A percentile compares a stretch with the other conserved stretches of the same genome.
These are phyloP conservation scores for Cercospora sp. DNA, from an alignment of 2,329 filamentous ascomycete genomes.

Conservation along the genomic window DNA sequence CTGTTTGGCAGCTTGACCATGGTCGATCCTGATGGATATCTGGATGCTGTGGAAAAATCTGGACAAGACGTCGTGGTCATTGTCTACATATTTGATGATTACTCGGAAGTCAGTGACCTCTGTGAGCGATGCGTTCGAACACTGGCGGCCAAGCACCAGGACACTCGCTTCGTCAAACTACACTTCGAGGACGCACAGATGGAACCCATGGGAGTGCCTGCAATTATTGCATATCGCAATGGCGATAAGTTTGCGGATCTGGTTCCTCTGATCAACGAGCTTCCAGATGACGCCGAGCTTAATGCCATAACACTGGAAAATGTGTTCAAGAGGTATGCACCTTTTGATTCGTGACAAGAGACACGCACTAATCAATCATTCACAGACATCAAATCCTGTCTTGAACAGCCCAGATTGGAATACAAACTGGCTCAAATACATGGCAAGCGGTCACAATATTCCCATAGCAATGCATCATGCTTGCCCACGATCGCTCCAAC, in stretches of 20 bases:
- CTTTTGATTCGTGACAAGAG: not conserved
- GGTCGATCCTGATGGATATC: constrained; percentile 86
- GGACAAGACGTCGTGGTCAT: constrained; percentile 78
- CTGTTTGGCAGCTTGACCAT: constrained; percentile 76
- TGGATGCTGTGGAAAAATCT: constrained; percentile 95
- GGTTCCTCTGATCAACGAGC: constrained; percentile 81
- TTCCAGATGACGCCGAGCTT: constrained; percentile 62
- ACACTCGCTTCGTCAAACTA: constrained; percentile 84
- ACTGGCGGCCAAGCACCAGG: constrained; percentile 69
- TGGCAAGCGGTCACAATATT: not conserved
- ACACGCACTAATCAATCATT: not conserved
- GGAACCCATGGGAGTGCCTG: constrained; percentile 82
- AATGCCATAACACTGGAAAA: constrained; percentile 58
- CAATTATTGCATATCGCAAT: constrained; percentile 82
- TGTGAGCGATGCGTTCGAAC: constrained; percentile 77
- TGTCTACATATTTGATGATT: constrained; percentile 87
- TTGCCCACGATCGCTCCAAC: not conserved
- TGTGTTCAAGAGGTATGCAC: constrained; percentile 53
- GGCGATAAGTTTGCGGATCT: constrained; percentile 90
- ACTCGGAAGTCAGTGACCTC: constrained; percentile 74
- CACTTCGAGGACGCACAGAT: constrained; percentile 93
- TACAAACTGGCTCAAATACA: not conserved
- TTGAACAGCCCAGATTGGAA: not conserved
- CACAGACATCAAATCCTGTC: constrained; percentile 7
- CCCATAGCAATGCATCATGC: not conserved